phyloP scores from a whole-genome alignment of 441 rosid species.

The Corymbia calophylla region DNA sequence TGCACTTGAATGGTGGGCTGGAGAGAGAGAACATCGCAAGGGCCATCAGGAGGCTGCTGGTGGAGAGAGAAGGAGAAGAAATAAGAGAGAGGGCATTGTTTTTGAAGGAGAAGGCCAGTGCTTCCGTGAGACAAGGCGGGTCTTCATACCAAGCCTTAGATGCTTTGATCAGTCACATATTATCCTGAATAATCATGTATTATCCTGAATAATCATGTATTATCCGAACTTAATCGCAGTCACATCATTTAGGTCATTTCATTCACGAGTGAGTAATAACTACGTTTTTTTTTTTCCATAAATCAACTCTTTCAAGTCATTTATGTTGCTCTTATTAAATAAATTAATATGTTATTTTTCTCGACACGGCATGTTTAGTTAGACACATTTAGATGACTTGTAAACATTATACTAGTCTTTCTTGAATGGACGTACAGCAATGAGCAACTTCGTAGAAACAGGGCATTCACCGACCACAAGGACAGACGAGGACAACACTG shows the following conservation, averaged over 20 bases:
- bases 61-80: slow-evolving; percentile 18
- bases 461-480: neutral
- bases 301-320: too few species aligned
- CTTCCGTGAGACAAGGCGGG: slow-evolving; percentile 20
- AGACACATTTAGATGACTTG: too few species aligned
- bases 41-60: slow-evolving; percentile 16
- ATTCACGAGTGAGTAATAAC: too few species aligned
- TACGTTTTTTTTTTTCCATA: too few species aligned
- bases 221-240: too few species aligned
- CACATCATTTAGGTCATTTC: too few species aligned
- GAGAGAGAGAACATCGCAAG: slow-evolving; percentile 27
- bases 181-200: too few species aligned
- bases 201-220: too few species aligned
- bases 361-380: too few species aligned
- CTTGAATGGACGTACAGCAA: neutral
- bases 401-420: neutral
- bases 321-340: too few species aligned
- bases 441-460: neutral
- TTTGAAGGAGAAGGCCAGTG: slow-evolving; percentile 19
- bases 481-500: neutral
- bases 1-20: slow-evolving; percentile 17
- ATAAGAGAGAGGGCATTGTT: slow-evolving; percentile 16
- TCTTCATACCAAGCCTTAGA: slow-evolving; percentile 25
- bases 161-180: slow-evolving; percentile 1
- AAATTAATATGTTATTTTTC: too few species aligned